These are phyloP conservation scores for Colletotrichum australisinense DNA, from an alignment of 2,329 filamentous ascomycete genomes.

Conservation along the genomic window DNA sequence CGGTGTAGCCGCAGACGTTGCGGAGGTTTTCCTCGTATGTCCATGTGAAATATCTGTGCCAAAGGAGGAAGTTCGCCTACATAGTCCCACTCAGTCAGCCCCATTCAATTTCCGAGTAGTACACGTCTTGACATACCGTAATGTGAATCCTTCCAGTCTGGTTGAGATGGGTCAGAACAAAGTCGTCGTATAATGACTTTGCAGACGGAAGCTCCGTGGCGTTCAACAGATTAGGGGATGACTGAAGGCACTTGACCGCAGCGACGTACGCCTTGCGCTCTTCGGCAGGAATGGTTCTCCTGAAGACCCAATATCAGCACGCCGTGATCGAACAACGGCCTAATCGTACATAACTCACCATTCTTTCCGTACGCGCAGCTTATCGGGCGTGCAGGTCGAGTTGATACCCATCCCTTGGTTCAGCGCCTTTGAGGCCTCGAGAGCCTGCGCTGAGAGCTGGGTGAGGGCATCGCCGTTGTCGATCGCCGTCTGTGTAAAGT, in stretches of 20 bases:
- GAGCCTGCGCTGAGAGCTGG: constrained; percentile 1
- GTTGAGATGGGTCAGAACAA: constrained; percentile 35
- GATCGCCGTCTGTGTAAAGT: constrained; percentile 16
- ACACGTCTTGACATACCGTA: constrained; percentile 2
- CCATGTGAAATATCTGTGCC: constrained; percentile 27
- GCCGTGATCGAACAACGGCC: too few species aligned
- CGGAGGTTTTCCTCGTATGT: constrained; percentile 29
- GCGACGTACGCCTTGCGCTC: constrained; percentile 39
- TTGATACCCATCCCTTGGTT: neutral
- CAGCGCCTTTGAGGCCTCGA: constrained; percentile 10
- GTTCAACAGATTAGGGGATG: constrained; percentile 32
- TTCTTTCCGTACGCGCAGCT: constrained; percentile 24
- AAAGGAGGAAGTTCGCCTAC: constrained; percentile 25
- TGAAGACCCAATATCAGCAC: neutral
- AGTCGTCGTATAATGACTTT: constrained; percentile 36
- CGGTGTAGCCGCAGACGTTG: constrained; percentile 29
- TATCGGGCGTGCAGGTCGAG: constrained; percentile 12
- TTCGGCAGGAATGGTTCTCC: constrained; percentile 38
- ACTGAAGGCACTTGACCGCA: constrained; percentile 41
- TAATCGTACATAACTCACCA: neutral
- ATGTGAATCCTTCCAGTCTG: constrained; percentile 29
- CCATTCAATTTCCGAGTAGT: neutral
- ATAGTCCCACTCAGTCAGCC: neutral
- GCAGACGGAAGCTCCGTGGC: constrained; percentile 29
- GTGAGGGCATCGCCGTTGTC: constrained; percentile 17